Conservation (phyloP, 1,284 basidiomycete species). For the Rhizoctonia solani region DNA sequence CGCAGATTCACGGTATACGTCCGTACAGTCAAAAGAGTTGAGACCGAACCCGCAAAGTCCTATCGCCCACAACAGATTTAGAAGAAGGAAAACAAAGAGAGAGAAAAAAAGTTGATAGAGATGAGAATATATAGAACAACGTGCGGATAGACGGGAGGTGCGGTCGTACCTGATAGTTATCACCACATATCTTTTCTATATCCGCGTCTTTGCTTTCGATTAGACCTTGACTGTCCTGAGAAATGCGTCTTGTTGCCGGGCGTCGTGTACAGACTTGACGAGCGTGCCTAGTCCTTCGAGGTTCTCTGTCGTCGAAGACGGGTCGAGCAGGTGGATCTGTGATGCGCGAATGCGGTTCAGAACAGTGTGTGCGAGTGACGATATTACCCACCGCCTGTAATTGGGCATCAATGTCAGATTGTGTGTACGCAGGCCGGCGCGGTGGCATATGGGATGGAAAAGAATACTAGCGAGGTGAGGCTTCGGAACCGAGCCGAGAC, state of each 20-base stretch:
- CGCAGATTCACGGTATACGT: slow-evolving; percentile 82
- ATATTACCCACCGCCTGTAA: slow-evolving; percentile 35
- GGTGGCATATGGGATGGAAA: slow-evolving; percentile 32
- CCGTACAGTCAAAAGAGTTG: slow-evolving; percentile 92
- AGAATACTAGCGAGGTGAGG: not conserved
- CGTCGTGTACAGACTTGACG: slow-evolving; percentile 90
- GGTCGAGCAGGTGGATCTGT: slow-evolving; percentile 84
- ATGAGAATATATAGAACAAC: not conserved
- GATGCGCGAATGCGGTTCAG: slow-evolving; percentile 43
- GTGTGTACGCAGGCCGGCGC: slow-evolving; percentile 33
- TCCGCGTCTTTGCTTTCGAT: slow-evolving; percentile 93
- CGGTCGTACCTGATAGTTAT: slow-evolving; percentile 78
- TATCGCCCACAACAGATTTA: too few relatives aligned
- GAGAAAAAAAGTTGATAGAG: too few relatives aligned
- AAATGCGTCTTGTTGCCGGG: slow-evolving; percentile 89
- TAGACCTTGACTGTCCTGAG: slow-evolving; percentile 84
- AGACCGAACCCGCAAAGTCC: slow-evolving; percentile 96
- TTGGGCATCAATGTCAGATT: slow-evolving; percentile 38
- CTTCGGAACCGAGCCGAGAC: slow-evolving; percentile 1
- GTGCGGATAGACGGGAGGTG: slow-evolving; percentile 2
- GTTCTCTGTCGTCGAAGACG: slow-evolving; percentile 85
- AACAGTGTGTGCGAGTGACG: too few relatives aligned
- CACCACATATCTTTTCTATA: slow-evolving; percentile 93
- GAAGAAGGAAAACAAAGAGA: too few relatives aligned
- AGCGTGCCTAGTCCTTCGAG: slow-evolving; percentile 91